Evolutionary conservation across 2,329 filamentous ascomycete species (phyloP), one percentile per base, ranked within the genome.

Genomic region (Colletotrichum australisinense): DNA sequence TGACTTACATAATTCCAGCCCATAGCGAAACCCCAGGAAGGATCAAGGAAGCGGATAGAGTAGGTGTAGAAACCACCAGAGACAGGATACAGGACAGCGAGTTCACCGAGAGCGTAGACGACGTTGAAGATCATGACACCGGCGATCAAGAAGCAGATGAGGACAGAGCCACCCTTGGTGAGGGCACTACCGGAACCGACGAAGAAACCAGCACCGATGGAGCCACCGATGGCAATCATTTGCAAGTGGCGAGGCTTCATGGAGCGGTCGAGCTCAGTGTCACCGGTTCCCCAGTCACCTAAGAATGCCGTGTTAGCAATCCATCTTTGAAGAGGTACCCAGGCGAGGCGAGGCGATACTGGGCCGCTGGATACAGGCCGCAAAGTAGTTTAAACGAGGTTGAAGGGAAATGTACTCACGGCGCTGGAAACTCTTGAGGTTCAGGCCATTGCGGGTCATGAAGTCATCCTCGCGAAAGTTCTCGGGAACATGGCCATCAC

Each of bases 41-140:
- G 89, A 78, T 90, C 89, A 74, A 92, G 88, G 78, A 92, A 92
- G 65, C 90, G 89, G 69, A 85, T 85, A 32, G 87, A 88, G 81
- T 90, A 91, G 30, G 88, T 89, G 77, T 90, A 91, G 84, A 92
- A 92, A 75, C 88, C 89, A 80, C 90, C 90, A 77, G 89, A 90
- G 78, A 91, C 86, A 19, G 90, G 90, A 75, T 88, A 92, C 84
- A 91, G 86, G 77, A 91, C 87, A 70, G 89, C 88, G 64, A 92
- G 81, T 78, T 92, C 90, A 76, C 89, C 90, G 63, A 92, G 86
- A 72, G 90, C 89, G 78, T 89, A 89, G 74, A 91, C 80, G 69
- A 89, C 88, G 81, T 89, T 88, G 80, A 90, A 88, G 81, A 91
- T 88, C 88, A 91, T 90, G 77, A 89, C 72, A 80, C 89, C 89